Evolutionary conservation across 345 rosid species (phyloP).

Genomic region (Odontarrhena argentea): DNA sequence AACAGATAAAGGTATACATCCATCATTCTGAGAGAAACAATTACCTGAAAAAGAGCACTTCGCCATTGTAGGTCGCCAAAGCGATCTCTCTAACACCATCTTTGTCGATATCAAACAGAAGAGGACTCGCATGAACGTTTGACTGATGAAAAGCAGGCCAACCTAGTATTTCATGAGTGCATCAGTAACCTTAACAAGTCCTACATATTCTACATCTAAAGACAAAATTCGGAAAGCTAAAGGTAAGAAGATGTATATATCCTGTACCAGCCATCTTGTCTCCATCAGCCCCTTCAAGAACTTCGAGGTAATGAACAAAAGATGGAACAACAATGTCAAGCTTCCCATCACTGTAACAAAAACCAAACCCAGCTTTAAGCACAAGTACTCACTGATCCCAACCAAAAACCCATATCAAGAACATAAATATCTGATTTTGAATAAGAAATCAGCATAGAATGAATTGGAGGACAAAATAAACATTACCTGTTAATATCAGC

Average conservation of each 20-base stretch:
- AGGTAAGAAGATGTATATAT: constrained; percentile 18
- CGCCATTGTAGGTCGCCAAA: constrained; percentile 95
- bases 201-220: background rate
- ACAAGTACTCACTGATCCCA: constrained; percentile 6
- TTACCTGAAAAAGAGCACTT: constrained; percentile 92
- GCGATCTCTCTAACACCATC: constrained; percentile 97
- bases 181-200: constrained; percentile 16
- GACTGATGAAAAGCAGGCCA: constrained; percentile 99
- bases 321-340: constrained; percentile 97
- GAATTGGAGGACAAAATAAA: background rate
- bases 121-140: constrained; percentile 95
- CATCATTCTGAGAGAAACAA: constrained; percentile 18
- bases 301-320: constrained; percentile 97
- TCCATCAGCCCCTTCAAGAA: constrained; percentile 97
- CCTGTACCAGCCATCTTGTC: constrained; percentile 92
- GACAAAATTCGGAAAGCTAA: background rate
- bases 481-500: constrained; percentile 90
- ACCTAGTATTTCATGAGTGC: constrained; percentile 54
- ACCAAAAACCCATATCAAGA: constrained; percentile 5
- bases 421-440: background rate
- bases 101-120: constrained; percentile 89
- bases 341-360: constrained; percentile 81
- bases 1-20: background rate
- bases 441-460: background rate
- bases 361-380: background rate